Base-by-base conservation (phyloP, 1,284 basidiomycete species). In the Austropuccinia psidii region DNA sequence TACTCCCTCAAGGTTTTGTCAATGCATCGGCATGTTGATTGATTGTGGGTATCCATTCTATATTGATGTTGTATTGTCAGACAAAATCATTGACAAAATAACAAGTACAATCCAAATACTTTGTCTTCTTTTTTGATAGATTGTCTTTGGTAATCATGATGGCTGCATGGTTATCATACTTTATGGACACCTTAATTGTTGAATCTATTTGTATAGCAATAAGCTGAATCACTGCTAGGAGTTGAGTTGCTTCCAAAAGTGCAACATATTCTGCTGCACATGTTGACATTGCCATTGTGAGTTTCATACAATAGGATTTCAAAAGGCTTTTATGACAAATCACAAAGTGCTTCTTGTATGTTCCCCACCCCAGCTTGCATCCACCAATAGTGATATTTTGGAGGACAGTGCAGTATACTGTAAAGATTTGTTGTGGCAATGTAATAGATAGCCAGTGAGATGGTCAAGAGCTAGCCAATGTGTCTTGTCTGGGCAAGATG, bases 231-330 rank as follows among this genome's bases (percentile, higher is more conserved):
- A n/a, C n/a, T n/a, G 60, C 37, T 1, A 64, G 27, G 1, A 9
- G 8, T 47, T 47, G 24, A 4, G 60, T 2, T 8, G 41, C 60
- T 1, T 47, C 43, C 6, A 45, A 64, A 1, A 64, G 27, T 3
- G 60, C 60, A 15, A 64, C 21, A 24, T 66, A 66, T 29, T 66
- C 64, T 7, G 64, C 64, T 11, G 31, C 47, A 39, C 64, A 66
- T 3, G 49, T 66, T 7, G 64, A n/a, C n/a, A 35, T 54, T 66
- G 64, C 24, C 49, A 3, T 37, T 52, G 31, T 8, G 64, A 41
- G 3, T 11, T 47, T 49, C 64, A 66, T 13, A 49, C 43, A 1
- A 66, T 64, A 5, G 15, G 8, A 27, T 52, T 24, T 2, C 66
- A 35, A 17, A 43, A 29, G 8, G 27, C 24, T n/a, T 37, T 43